Conservation (phyloP, 106 monocot genomes). For the Gastrodia elata region DNA sequence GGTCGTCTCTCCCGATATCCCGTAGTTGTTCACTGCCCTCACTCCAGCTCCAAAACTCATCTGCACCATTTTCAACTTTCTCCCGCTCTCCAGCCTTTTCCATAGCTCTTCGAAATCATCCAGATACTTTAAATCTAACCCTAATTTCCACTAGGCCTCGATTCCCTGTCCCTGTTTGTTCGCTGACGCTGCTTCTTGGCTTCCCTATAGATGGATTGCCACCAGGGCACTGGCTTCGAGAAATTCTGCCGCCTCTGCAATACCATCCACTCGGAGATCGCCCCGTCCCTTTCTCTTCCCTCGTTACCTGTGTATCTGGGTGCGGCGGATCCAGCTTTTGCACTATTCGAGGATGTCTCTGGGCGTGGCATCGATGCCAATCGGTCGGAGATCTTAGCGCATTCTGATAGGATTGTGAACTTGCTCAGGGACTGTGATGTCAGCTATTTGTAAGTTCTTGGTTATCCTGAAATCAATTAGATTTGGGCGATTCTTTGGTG, state of each 20-base stretch:
- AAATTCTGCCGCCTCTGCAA: conserved; percentile 70
- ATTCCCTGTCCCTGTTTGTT: background rate
- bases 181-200: background rate
- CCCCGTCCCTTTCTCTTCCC: conserved; percentile 63
- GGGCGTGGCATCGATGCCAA: conserved; percentile 13
- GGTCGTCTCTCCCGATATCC: background rate
- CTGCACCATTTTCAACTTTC: conserved; percentile 5
- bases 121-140: background rate
- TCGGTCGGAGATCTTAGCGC: conserved; percentile 38
- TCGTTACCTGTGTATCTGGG: conserved; percentile 60
- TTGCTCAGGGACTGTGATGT: conserved; percentile 72
- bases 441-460: conserved; percentile 60
- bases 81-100: background rate
- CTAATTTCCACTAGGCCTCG: background rate
- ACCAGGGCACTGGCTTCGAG: conserved; percentile 51
- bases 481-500: conserved; percentile 5
- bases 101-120: background rate
- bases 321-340: conserved; percentile 31
- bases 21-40: background rate
- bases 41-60: background rate
- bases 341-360: conserved; percentile 32
- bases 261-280: conserved; percentile 64
- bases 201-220: conserved; percentile 19
- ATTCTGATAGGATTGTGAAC: conserved; percentile 41
- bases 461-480: background rate